Conservation (phyloP, 805 yeast genomes). For the Starmerella tilneyi region DNA sequence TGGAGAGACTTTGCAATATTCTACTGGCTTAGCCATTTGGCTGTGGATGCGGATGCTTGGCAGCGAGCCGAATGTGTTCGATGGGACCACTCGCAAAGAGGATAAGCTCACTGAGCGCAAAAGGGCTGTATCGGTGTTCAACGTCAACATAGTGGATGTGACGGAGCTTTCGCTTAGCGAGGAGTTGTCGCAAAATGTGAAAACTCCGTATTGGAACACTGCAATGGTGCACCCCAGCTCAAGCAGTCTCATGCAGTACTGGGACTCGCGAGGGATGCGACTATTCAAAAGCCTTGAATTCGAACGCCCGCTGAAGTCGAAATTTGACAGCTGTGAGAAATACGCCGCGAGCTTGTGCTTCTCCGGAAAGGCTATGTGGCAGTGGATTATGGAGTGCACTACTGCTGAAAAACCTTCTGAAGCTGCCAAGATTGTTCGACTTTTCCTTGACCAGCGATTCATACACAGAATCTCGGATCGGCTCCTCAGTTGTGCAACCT, state of each 20-base stretch:
- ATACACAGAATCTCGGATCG: slow-evolving; percentile 16
- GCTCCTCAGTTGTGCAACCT: slow-evolving; percentile 11
- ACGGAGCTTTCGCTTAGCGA: background rate
- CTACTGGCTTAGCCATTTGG: slow-evolving; percentile 50
- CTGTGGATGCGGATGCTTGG: slow-evolving; percentile 60
- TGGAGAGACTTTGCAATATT: slow-evolving; percentile 50
- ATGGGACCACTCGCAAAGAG: background rate
- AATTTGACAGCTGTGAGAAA: slow-evolving; percentile 21
- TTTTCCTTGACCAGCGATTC: slow-evolving; percentile 31
- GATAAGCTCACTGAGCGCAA: background rate
- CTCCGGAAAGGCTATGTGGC: slow-evolving; percentile 68
- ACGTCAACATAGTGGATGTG: background rate
- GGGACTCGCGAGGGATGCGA: slow-evolving; percentile 59
- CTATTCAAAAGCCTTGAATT: slow-evolving; percentile 40
- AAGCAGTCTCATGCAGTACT: slow-evolving; percentile 70
- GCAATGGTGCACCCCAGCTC: slow-evolving; percentile 85
- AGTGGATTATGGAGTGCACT: slow-evolving; percentile 87
- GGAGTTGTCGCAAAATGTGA: background rate
- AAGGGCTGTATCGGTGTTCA: background rate
- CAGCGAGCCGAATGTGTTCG: slow-evolving; percentile 57
- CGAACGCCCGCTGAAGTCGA: slow-evolving; percentile 6
- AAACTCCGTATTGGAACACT: slow-evolving; percentile 55
- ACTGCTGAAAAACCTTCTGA: slow-evolving; percentile 42
- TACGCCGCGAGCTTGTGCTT: slow-evolving; percentile 38
- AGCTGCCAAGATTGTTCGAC: slow-evolving; percentile 18